Evolutionary conservation across 768 basidiomycete species (phyloP).

Genomic region (Paxillus rubicundulus): DNA sequence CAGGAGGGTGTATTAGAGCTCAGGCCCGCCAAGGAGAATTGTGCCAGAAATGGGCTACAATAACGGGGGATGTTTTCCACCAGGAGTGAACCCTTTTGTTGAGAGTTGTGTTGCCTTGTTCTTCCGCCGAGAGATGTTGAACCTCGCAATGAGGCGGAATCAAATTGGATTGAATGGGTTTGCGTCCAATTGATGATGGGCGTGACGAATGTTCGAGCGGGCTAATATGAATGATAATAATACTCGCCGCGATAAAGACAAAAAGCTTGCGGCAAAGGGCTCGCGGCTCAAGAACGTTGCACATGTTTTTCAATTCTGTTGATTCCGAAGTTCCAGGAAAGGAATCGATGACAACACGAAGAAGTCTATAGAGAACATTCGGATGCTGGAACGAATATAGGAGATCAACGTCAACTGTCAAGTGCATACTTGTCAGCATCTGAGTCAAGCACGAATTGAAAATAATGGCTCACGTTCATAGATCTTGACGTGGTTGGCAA

Average conservation of each 20-base stretch:
- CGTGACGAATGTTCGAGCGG: constrained; percentile 4
- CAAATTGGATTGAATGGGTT: background rate
- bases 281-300: background rate
- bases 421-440: too few relatives aligned
- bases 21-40: background rate
- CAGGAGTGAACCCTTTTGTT: constrained; percentile 8
- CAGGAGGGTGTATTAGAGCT: background rate
- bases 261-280: background rate
- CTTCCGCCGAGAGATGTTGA: background rate
- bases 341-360: too few relatives aligned
- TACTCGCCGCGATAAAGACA: constrained; percentile 15
- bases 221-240: background rate
- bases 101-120: background rate
- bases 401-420: too few relatives aligned
- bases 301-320: constrained; percentile 16
- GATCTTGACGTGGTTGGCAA: too few relatives aligned
- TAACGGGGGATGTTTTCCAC: background rate
- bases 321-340: constrained; percentile 8
- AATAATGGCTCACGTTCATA: too few relatives aligned
- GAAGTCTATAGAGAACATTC: constrained; percentile 17
- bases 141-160: background rate
- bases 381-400: constrained; percentile 10
- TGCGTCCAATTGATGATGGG: constrained; percentile 3
- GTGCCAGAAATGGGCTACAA: too few relatives aligned
- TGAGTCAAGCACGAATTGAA: too few relatives aligned